Percentiles rank a stretch among this genome's conserved stretches.
These are phyloP conservation scores for Radiomyces spectabilis DNA, from an alignment of 192 early-diverging fungal species.

Conservation along the genomic window DNA sequence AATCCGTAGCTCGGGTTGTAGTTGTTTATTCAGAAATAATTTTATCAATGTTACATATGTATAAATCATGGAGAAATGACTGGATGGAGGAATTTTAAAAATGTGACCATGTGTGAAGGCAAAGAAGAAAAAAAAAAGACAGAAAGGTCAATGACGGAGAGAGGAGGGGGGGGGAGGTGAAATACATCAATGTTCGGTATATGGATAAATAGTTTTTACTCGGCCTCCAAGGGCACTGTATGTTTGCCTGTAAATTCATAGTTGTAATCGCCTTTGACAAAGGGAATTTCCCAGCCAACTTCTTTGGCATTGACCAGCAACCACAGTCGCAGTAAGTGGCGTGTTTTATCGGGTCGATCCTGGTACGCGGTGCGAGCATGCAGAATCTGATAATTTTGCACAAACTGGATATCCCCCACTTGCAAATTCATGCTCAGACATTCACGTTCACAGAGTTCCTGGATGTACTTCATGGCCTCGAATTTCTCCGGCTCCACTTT, in stretches of 20 bases:
- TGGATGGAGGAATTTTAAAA: no score
- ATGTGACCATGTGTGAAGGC: no score
- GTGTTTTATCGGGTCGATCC: constrained; percentile 7
- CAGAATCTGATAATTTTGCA: constrained; percentile 32
- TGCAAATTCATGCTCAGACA: constrained; percentile 23
- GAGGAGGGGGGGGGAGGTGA: no score
- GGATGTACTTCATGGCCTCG: constrained; percentile 32
- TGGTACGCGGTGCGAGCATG: constrained; percentile 28
- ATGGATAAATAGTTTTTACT: no score
- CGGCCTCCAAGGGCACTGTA: constrained; percentile 18
- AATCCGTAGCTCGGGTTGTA: no score
- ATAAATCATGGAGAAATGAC: no score
- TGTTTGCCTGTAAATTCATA: constrained; percentile 4
- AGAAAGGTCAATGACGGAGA: no score
- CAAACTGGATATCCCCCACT: constrained; percentile 31
- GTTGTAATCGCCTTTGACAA: constrained; percentile 8
- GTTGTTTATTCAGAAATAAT: no score
- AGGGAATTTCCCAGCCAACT: constrained; percentile 18
- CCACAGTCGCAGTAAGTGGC: constrained; percentile 28
- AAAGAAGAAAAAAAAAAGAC: no score
- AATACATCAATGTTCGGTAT: no score
- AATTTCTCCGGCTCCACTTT: constrained; percentile 17
- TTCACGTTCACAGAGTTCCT: constrained; percentile 19
- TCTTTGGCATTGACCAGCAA: constrained; percentile 13
- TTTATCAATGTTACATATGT: no score